phyloP scores from a whole-genome alignment of 805 yeast species.

The Saccharomyces mikatae region DNA sequence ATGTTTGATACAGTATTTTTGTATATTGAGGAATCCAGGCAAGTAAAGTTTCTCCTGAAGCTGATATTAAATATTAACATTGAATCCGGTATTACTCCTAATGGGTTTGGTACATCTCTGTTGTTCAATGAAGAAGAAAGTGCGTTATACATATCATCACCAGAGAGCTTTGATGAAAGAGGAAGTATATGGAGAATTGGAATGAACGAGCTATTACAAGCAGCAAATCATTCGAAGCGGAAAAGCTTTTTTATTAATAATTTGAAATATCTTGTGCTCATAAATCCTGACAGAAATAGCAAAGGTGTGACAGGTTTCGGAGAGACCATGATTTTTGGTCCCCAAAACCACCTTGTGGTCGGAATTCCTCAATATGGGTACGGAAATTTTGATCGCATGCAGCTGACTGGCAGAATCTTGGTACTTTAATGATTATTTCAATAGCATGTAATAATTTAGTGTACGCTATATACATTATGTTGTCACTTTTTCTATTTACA shows the following conservation, averaged over 20 bases:
- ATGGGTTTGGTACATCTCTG: constrained; percentile 29
- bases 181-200: constrained; percentile 42
- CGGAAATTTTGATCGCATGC: constrained; percentile 21
- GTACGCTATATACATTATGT: not conserved
- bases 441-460: no score
- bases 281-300: constrained; percentile 15
- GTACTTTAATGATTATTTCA: not conserved
- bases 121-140: constrained; percentile 10
- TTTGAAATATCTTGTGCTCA: constrained; percentile 6
- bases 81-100: constrained; percentile 14
- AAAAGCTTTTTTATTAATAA: constrained; percentile 3
- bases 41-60: constrained; percentile 6
- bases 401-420: constrained; percentile 29
- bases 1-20: constrained; percentile 16
- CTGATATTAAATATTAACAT: constrained; percentile 5
- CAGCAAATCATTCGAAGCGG: constrained; percentile 1
- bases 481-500: not conserved
- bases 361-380: constrained; percentile 35
- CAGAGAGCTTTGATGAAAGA: constrained; percentile 28
- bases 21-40: constrained; percentile 11
- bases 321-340: constrained; percentile 25
- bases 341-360: constrained; percentile 27
- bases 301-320: constrained; percentile 41
- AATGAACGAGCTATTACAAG: constrained; percentile 13
- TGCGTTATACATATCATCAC: constrained; percentile 34